Evolutionary conservation across 75 land plant species (phyloP), one percentile per base, ranked within the genome.

Genomic region (Picea sitchensis): DNA sequence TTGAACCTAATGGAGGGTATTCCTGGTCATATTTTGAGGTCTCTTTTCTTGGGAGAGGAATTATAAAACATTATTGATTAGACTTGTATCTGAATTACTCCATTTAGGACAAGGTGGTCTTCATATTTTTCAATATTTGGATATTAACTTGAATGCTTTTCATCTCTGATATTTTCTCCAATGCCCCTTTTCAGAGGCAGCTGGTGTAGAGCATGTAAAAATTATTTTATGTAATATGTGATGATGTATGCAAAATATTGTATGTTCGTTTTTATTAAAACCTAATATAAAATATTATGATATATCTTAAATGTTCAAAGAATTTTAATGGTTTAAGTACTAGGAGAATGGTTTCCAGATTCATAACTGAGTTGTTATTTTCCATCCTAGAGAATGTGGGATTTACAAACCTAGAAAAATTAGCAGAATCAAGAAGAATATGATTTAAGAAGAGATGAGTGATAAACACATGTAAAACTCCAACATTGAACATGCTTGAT

Each of bases 31-130:
- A 84, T 93, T 26, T 77, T 89, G 8, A 86, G 69, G 78, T 69
- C 85, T 12, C 83, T 92, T 54, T 60, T 92, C 77, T 72, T 83
- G 59, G 85, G 85, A 59, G 82, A 86, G 65, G 31, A 82, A 56
- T 26, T 3, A 14, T 31, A 60, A 15, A 76, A 51, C 62, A 38
- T 9, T 41, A 41, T 17, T 8, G 20, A n/a, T 41, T 17, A 18
- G 51, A 36, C 51, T 0, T 5, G 51, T 65, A 1, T 41, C 20
- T 20, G 0, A 1, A 2, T 20, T 20, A 7, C 44, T 38, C 47
- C 6, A 38, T 36, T 38, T 15, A 34, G 6, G 47, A 38, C 72
- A 15, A 68, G n/a, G 18, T 0, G 9, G 18, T 30, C 13, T 68
- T 14, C 14, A 5, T 36, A 36, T 38, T 36, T 68, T 17, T 8